Base-by-base conservation (phyloP, 75 land plant genomes). In the Sequoia sempervirens region DNA sequence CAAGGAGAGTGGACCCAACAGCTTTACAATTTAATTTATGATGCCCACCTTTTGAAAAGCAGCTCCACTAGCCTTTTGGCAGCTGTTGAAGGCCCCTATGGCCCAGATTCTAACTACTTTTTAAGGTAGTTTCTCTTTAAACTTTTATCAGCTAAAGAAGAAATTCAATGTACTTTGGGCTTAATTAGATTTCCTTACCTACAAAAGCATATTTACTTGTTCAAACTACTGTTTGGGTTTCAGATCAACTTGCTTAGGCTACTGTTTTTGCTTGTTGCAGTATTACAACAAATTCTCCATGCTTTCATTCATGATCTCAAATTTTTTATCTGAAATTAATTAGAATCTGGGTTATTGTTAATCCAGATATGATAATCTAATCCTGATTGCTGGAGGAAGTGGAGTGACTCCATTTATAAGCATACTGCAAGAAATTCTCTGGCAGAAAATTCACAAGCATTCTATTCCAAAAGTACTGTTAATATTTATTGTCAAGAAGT, bases 61-160 rank as follows among this genome's bases (percentile, higher is more conserved):
- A 46, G 50, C 85, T 6, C 84, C 17, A n/a, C 10, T 23, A 75
- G 75, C 78, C 79, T 91, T 30, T 64, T 86, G 3, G 82, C 88
- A 41, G 79, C 91, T 26, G 50, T 92, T 53, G 95, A 93, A 84
- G 95, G 95, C 17, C 95, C 95, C 4, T 92, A 93, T 90, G 95
- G 95, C 32, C 91, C 91, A 28, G 14, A 82, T 54, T 37, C 83
- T 9, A 34, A 81, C 36, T 80, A 86, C 86, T 89, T 86, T 66
- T 78, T 85, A 50, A 85, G 89, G 94, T 93, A 73, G 0, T 10
- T n/a, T 43, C 64, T 7, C 50, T 18, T 45, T 47, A 0, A 43
- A 81, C 37, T 80, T 46, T 13, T 41, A 40, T 34, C 14, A n/a
- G 11, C 13, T 36, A 43, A 37, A 76, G 20, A 76, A 38, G 10